Evolutionary conservation across 2,329 filamentous ascomycete genomes (phyloP), one percentile per base, ranked within the genome.

Genomic region (Ophiobolus disseminans): DNA sequence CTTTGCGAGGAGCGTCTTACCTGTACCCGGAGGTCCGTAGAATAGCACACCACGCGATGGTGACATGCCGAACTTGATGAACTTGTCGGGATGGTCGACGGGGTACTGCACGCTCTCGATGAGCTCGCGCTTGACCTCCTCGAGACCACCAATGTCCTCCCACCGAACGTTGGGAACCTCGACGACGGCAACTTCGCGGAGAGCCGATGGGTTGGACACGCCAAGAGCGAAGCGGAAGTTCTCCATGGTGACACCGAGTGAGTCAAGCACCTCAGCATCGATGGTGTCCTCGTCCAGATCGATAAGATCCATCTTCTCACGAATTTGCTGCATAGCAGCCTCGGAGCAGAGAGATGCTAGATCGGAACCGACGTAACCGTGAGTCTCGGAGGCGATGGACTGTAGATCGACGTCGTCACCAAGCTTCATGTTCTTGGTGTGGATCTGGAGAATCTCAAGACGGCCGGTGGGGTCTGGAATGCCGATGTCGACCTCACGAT

Each of bases 381-480:
- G 94, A 37, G 94, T 99, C 82, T 99, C 94, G 22, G 94, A 86
- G 45, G 94, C 94, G 69, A 99, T 97, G 69, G 91, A 88, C 81
- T 97, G 93, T 35, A 99, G 85, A 69, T 99, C 94, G 54, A 99
- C 94, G 66, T 97, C 94, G 49, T 97, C 94, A 51, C 79, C 91
- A 54, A 99, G 86, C 83, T 99, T 99, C 94, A 99, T 99, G 85
- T 99, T 99, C 88, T 99, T 99, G 77, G 94, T 99, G 84, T 99
- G 94, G 63, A 99, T 99, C 78, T 96, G 91, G 53, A 99, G 87
- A 71, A 99, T 97, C 83, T 99, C 94, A 28, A 99, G 89, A 84
- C 94, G 94, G 58, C 94, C 94, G 66, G 93, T 97, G 41, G 94
- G 94, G 79, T 97, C 94, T 44, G 94, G 94, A 62, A 97, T 96